A percentile compares a stretch with the other conserved stretches of the same genome.
These are phyloP conservation scores for Hypoxylon cercidicola DNA, from an alignment of 495 filamentous ascomycete genomes.

Conservation along the genomic window DNA sequence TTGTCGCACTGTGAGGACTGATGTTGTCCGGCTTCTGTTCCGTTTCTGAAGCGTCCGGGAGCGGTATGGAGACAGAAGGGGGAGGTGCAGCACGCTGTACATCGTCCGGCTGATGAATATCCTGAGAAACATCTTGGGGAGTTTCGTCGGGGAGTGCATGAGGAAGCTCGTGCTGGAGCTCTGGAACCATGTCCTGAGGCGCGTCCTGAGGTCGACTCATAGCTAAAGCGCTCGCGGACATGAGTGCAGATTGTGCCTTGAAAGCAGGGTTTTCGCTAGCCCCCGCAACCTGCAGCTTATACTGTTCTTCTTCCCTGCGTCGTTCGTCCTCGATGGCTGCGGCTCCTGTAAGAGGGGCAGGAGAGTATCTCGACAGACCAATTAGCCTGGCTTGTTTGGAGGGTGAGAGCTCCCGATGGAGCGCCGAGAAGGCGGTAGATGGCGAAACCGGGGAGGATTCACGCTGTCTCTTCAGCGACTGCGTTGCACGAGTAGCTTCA, in stretches of 20 bases:
- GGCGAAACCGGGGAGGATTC: conserved; percentile 57
- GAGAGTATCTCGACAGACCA: conserved; percentile 57
- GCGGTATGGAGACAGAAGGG: conserved; percentile 48
- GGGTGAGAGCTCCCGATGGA: conserved; percentile 56
- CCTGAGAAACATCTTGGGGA: conserved; percentile 33
- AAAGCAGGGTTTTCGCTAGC: conserved; percentile 64
- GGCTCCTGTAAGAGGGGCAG: conserved; percentile 63
- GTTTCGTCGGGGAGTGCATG: conserved; percentile 14
- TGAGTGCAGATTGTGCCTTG: conserved; percentile 63
- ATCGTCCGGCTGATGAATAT: conserved; percentile 32
- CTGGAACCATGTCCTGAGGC: conserved; percentile 40
- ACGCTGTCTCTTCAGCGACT: conserved; percentile 61
- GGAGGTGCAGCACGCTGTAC: conserved; percentile 32
- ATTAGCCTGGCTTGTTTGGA: conserved; percentile 63
- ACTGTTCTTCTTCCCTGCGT: conserved; percentile 60
- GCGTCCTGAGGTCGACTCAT: conserved; percentile 64
- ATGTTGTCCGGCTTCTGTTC: conserved; percentile 49
- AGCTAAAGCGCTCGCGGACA: conserved; percentile 59
- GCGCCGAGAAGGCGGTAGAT: conserved; percentile 46
- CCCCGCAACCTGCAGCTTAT: conserved; percentile 48
- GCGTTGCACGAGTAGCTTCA: conserved; percentile 47
- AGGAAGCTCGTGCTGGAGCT: conserved; percentile 35
- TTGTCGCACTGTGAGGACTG: conserved; percentile 54
- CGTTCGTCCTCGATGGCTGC: conserved; percentile 66
- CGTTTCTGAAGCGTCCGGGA: conserved; percentile 40